A percentile compares a stretch with the other conserved stretches of the same genome.
phyloP scores from a whole-genome alignment of 2,329 filamentous ascomycete species.

The Colletotrichum cordylinicola region DNA sequence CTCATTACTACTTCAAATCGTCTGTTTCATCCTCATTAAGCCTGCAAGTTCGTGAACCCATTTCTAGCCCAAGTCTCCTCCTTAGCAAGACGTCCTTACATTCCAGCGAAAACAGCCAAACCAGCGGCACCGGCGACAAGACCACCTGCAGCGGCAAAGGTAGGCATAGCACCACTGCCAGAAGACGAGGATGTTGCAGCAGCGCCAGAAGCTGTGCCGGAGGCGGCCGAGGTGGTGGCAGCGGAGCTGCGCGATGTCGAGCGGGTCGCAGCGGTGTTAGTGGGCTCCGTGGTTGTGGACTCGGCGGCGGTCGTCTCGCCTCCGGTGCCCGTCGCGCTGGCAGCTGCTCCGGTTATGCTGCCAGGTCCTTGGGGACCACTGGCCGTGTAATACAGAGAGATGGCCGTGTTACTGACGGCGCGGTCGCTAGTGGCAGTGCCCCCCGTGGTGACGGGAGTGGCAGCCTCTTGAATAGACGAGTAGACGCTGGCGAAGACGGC shows the following conservation, averaged over 20 bases:
- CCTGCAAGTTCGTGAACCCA: not conserved
- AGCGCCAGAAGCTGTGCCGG: not conserved
- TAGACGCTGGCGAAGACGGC: constrained; percentile 40
- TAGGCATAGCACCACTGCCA: constrained; percentile 29
- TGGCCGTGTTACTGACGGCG: constrained; percentile 40
- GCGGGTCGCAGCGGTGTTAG: not conserved
- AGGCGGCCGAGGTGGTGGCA: not conserved
- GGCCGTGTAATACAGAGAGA: constrained; percentile 48
- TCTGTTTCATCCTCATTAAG: not conserved
- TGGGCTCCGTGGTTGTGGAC: not conserved
- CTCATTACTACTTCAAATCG: not conserved
- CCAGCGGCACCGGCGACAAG: constrained; percentile 30
- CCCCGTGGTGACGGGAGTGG: constrained; percentile 34
- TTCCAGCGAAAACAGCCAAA: constrained; percentile 30
- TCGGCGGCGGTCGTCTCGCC: not conserved
- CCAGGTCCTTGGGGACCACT: constrained; percentile 43
- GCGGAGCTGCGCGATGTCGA: not conserved
- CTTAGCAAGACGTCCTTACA: constrained; percentile 23
- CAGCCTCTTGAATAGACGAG: constrained; percentile 28
- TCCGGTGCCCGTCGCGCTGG: constrained; percentile 36
- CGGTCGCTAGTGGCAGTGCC: constrained; percentile 36
- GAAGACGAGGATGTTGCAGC: constrained; percentile 5
- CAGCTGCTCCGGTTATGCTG: constrained; percentile 45
- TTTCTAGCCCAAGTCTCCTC: not conserved
- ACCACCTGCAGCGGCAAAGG: constrained; percentile 29